A percentile compares a stretch with the other conserved stretches of the same genome.
phyloP scores from a whole-genome alignment of 306 rosid species.

The Trichosanthes cucumerina region DNA sequence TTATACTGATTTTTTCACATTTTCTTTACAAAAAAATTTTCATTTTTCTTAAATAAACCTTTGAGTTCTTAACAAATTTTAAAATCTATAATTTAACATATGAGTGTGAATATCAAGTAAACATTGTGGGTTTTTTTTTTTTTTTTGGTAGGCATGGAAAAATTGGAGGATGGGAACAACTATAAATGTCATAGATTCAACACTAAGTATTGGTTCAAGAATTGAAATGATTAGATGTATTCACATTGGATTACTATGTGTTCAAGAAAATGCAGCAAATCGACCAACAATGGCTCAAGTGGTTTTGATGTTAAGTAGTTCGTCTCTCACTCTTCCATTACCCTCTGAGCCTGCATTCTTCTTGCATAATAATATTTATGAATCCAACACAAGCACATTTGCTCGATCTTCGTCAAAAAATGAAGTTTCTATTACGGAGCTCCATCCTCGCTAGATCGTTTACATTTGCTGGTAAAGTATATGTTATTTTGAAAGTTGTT shows the following conservation, averaged over 20 bases:
- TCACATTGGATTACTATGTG: constrained; percentile 22
- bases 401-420: background rate
- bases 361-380: background rate
- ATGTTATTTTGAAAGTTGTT: too few relatives aligned
- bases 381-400: background rate
- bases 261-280: constrained; percentile 25
- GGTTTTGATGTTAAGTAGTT: constrained; percentile 11
- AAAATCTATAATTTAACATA: background rate
- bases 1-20: too few relatives aligned
- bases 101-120: background rate
- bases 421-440: background rate
- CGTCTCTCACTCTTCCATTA: background rate
- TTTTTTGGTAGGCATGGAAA: constrained; percentile 14
- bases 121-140: background rate
- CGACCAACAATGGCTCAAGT: constrained; percentile 22
- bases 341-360: constrained; percentile 14
- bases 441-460: background rate
- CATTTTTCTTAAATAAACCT: too few relatives aligned
- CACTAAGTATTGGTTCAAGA: background rate
- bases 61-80: too few relatives aligned
- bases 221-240: constrained; percentile 17
- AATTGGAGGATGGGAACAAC: constrained; percentile 8
- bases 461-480: background rate
- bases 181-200: background rate
- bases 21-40: too few relatives aligned